Percentiles rank a stretch among this genome's conserved stretches.
phyloP scores from a whole-genome alignment of 2,329 filamentous ascomycete species.

The Colletotrichum liriopes region DNA sequence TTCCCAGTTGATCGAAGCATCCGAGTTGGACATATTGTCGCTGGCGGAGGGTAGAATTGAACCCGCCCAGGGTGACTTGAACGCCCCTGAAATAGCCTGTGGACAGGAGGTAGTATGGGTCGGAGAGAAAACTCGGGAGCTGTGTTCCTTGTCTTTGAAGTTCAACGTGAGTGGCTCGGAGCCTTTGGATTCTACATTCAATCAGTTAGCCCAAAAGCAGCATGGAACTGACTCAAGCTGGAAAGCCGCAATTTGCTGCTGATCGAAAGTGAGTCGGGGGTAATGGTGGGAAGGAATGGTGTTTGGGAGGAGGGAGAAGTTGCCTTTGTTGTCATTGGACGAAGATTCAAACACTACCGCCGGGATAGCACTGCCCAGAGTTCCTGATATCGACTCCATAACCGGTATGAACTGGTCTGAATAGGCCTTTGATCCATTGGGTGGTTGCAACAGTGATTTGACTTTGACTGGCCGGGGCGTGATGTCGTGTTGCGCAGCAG shows the following conservation, averaged over 20 bases:
- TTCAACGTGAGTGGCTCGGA: not conserved
- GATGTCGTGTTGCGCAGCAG: not conserved
- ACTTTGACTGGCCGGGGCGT: not conserved
- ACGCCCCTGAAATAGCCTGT: not conserved
- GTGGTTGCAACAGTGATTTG: not conserved
- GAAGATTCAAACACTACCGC: not conserved
- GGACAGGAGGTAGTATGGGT: not conserved
- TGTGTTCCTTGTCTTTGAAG: not conserved
- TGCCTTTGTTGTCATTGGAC: not conserved
- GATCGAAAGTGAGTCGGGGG: no score
- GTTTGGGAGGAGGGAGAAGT: not conserved
- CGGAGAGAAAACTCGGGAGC: not conserved
- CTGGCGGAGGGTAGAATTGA: not conserved
- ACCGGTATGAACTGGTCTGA: not conserved
- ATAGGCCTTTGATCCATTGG: not conserved
- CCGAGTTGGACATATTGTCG: not conserved
- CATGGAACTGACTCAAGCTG: no score
- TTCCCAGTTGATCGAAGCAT: conserved; percentile 3
- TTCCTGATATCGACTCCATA: not conserved
- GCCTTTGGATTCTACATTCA: not conserved
- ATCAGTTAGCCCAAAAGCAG: not conserved
- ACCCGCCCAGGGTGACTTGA: not conserved
- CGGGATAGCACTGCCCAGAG: no score
- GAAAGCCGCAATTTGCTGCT: no score
- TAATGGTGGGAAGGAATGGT: no score